Percentiles rank a stretch among this genome's conserved stretches.
phyloP scores from a whole-genome alignment of 768 basidiomycete species.

The Xanthoconium stramineum region DNA sequence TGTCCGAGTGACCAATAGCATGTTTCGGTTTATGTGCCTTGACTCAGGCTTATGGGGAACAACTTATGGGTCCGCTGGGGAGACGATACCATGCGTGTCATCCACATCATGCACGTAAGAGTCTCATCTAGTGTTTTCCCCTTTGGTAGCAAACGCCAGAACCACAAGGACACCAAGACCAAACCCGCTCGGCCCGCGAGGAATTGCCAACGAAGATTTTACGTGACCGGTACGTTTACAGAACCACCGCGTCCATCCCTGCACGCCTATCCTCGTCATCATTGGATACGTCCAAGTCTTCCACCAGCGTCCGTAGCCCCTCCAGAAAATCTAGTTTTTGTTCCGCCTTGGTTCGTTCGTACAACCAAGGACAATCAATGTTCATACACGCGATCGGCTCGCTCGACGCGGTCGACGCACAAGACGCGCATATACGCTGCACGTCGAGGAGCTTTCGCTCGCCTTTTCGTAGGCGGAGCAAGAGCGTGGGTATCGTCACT shows the following conservation, averaged over 20 bases:
- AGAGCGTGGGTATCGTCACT: conserved; percentile 54
- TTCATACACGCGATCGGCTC: conserved; percentile 77
- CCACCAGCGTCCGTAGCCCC: conserved; percentile 30
- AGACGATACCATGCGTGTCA: neutral
- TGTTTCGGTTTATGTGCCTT: neutral
- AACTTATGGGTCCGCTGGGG: neutral
- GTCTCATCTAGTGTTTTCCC: no score
- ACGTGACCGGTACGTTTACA: neutral
- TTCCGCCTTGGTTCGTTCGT: conserved; percentile 61
- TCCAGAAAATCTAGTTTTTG: conserved; percentile 32
- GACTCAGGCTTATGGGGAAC: no score
- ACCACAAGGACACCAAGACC: no score
- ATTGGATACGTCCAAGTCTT: conserved; percentile 20
- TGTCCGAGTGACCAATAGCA: neutral
- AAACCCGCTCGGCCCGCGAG: no score
- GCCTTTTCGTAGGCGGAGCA: conserved; percentile 49
- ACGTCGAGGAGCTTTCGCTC: conserved; percentile 54
- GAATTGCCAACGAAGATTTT: no score
- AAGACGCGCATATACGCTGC: conserved; percentile 72
- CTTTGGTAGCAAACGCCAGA: no score
- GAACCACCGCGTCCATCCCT: neutral
- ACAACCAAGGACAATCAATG: conserved; percentile 84
- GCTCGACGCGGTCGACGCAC: conserved; percentile 49
- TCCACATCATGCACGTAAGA: no score
- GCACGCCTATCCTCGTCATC: neutral